A percentile compares a stretch with the other conserved stretches of the same genome.
Evolutionary conservation across 371 early-diverging fungal species (phyloP).

Genomic region (Rhizopus stolonifer): DNA sequence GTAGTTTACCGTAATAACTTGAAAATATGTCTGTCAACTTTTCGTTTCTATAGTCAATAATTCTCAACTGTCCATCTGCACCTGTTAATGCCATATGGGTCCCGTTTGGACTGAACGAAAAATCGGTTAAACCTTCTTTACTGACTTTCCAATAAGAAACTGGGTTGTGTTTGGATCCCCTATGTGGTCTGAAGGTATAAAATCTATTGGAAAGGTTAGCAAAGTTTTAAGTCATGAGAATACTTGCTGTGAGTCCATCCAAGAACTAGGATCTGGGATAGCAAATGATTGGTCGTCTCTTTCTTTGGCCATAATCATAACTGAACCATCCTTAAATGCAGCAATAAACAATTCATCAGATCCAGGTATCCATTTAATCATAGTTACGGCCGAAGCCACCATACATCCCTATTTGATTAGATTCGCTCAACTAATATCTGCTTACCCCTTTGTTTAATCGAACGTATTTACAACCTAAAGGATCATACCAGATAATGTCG

Average conservation of each 20-base stretch:
- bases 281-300: slow-evolving; percentile 74
- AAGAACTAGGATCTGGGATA: slow-evolving; percentile 31
- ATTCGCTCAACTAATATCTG: background rate
- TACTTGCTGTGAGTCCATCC: slow-evolving; percentile 28
- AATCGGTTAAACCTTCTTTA: slow-evolving; percentile 66
- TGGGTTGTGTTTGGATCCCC: slow-evolving; percentile 71
- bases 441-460: slow-evolving; percentile 30
- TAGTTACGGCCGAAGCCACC: slow-evolving; percentile 67
- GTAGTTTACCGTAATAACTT: slow-evolving; percentile 83
- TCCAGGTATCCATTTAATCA: slow-evolving; percentile 90
- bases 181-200: slow-evolving; percentile 49
- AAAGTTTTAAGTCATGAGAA: background rate
- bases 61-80: slow-evolving; percentile 74
- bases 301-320: slow-evolving; percentile 84
- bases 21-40: slow-evolving; percentile 69
- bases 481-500: slow-evolving; percentile 82
- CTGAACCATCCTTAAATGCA: slow-evolving; percentile 71
- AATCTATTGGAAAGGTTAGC: slow-evolving; percentile 39
- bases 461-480: slow-evolving; percentile 66
- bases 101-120: slow-evolving; percentile 87
- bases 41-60: slow-evolving; percentile 76
- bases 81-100: slow-evolving; percentile 78
- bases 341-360: slow-evolving; percentile 84
- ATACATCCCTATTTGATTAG: slow-evolving; percentile 54
- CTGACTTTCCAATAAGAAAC: slow-evolving; percentile 74